phyloP scores from a whole-genome alignment of 345 rosid genomes.

The Pugionium dolabratum region DNA sequence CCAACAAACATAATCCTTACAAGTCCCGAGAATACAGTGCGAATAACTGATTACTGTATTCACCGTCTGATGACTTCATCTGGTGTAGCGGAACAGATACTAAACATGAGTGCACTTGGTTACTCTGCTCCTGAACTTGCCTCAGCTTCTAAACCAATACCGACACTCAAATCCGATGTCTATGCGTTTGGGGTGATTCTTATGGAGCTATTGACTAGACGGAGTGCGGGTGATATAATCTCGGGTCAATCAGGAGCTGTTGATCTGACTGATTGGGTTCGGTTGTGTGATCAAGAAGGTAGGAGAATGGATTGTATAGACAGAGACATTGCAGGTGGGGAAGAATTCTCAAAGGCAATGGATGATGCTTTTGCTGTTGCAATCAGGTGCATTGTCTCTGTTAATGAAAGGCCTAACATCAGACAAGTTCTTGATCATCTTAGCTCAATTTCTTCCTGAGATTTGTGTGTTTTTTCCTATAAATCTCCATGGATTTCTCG shows the following conservation, averaged over 20 bases:
- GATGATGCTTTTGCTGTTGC: conserved; percentile 81
- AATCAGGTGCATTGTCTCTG: conserved; percentile 77
- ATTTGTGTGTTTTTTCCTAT: conserved; percentile 50
- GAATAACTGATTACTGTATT: conserved; percentile 75
- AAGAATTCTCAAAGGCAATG: conserved; percentile 80
- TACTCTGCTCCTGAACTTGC: conserved; percentile 88
- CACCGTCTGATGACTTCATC: conserved; percentile 84
- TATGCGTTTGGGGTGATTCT: conserved; percentile 86
- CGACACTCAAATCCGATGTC: conserved; percentile 77
- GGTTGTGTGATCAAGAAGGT: conserved; percentile 82
- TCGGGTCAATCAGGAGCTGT: conserved; percentile 95
- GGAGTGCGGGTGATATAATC: conserved; percentile 91
- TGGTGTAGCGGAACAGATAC: conserved; percentile 83
- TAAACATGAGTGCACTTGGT: conserved; percentile 91
- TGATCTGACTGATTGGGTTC: conserved; percentile 88
- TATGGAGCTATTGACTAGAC: conserved; percentile 85
- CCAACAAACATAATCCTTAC: conserved; percentile 78
- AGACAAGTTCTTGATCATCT: conserved; percentile 79
- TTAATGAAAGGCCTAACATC: conserved; percentile 90
- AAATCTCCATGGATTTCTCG: conserved; percentile 35
- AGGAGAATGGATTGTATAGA: conserved; percentile 88
- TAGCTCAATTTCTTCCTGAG: conserved; percentile 64
- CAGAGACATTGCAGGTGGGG: conserved; percentile 81
- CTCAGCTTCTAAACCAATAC: conserved; percentile 62
- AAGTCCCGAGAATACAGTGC: conserved; percentile 51